phyloP scores from a whole-genome alignment of 306 rosid species.

The cucumber (Cucumis sativus) region DNA sequence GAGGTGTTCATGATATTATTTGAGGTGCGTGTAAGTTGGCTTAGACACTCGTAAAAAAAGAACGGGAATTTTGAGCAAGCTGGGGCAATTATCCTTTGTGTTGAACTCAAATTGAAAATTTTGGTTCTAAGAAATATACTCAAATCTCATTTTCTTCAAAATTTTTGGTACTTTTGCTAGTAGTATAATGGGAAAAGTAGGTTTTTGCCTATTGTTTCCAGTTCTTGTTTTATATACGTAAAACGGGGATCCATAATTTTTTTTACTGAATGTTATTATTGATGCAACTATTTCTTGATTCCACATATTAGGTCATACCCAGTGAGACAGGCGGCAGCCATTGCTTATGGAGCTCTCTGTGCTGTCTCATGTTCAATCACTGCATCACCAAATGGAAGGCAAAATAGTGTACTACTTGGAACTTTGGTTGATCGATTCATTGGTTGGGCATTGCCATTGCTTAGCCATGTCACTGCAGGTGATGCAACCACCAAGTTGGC shows the following conservation, averaged over 20 bases:
- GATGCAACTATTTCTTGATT: slow-evolving; percentile 1
- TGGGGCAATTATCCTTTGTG: no score
- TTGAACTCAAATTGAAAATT: not conserved
- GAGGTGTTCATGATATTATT: no score
- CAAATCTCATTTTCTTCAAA: not conserved
- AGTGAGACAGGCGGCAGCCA: slow-evolving; percentile 68
- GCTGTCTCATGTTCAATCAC: slow-evolving; percentile 57
- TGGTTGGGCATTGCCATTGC: slow-evolving; percentile 82
- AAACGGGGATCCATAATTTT: not conserved
- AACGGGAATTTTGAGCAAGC: not conserved
- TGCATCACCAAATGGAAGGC: slow-evolving; percentile 52
- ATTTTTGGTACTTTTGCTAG: not conserved
- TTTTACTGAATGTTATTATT: not conserved
- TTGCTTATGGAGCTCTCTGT: slow-evolving; percentile 70
- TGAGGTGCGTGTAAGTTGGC: no score
- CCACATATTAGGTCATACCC: slow-evolving; percentile 33
- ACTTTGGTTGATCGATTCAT: slow-evolving; percentile 72
- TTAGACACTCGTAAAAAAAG: no score
- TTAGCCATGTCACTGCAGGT: slow-evolving; percentile 36
- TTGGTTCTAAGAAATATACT: not conserved
- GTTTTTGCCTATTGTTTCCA: not conserved
- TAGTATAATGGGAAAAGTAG: not conserved
- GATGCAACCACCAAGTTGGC: slow-evolving; percentile 61
- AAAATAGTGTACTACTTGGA: slow-evolving; percentile 56
- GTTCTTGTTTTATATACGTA: not conserved